Evolutionary conservation across 768 basidiomycete species (phyloP).

Genomic region (Lactarius quietus): DNA sequence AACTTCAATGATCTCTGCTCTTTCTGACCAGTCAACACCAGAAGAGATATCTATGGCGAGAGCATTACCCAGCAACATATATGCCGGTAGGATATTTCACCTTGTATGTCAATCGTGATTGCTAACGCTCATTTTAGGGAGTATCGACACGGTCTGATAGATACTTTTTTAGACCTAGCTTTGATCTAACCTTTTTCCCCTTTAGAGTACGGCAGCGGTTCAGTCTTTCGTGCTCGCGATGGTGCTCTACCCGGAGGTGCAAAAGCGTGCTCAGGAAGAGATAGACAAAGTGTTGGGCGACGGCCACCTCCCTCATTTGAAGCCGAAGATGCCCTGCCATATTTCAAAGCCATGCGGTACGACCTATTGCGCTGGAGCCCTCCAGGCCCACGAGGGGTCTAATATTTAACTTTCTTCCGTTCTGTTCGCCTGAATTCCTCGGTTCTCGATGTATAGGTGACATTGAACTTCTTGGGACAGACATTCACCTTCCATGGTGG

Average conservation of each 20-base stretch:
- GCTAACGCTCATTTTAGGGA: not conserved
- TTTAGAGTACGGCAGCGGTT: conserved; percentile 23
- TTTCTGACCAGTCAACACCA: conserved; percentile 1
- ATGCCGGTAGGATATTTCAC: not conserved
- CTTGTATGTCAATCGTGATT: not conserved
- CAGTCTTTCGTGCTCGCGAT: conserved; percentile 32
- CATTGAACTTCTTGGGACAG: conserved; percentile 8
- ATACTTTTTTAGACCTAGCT: not conserved
- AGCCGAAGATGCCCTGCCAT: no score
- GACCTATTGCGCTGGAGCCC: not conserved
- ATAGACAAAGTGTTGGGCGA: conserved; percentile 25
- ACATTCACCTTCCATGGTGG: conserved; percentile 30
- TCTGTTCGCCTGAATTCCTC: conserved; percentile 27
- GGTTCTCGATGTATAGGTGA: not conserved
- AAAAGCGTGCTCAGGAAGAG: no score
- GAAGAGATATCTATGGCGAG: conserved; percentile 10
- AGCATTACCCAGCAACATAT: conserved; percentile 5
- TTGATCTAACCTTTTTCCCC: no score
- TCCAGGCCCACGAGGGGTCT: conserved; percentile 33
- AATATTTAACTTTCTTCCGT: conserved; percentile 42
- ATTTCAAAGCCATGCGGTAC: not conserved
- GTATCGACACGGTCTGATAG: conserved; percentile 14
- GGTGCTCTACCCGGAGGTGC: conserved; percentile 32
- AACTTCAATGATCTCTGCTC: not conserved
- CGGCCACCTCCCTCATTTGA: conserved; percentile 6